These are phyloP conservation scores for Sclerotinia nivalis DNA, from an alignment of 2,329 filamentous ascomycete species.

Conservation along the genomic window DNA sequence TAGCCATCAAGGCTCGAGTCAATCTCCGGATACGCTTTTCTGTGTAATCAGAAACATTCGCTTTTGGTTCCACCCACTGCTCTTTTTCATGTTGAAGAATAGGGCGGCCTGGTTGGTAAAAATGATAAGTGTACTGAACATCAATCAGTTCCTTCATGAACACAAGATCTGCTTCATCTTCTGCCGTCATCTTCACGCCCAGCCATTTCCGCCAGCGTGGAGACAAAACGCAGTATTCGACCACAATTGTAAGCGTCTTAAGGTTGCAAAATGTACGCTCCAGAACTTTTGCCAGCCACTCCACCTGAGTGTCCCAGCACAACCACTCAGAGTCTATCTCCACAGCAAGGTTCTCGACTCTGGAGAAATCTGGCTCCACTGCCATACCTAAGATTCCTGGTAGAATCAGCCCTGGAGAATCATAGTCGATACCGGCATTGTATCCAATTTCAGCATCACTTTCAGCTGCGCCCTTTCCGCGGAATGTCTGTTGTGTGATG, in stretches of 20 bases:
- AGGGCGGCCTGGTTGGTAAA: background rate
- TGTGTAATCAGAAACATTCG: too few relatives aligned
- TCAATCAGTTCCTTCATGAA: background rate
- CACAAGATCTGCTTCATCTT: background rate
- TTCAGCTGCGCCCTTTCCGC: background rate
- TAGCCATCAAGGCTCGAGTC: background rate
- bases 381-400: background rate
- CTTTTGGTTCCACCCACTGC: background rate
- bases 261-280: background rate
- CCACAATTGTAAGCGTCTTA: background rate
- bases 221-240: background rate
- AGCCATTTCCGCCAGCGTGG: background rate
- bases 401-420: background rate
- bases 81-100: background rate
- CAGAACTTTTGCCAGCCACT: background rate
- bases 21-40: too few relatives aligned
- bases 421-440: too few relatives aligned
- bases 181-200: background rate
- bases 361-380: background rate
- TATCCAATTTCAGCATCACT: background rate
- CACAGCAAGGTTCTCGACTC: background rate
- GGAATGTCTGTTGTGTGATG: conserved; percentile 3
- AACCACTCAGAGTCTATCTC: background rate
- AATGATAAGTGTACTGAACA: background rate
- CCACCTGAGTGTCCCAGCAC: background rate